Evolutionary conservation across 2,329 filamentous ascomycete species (phyloP), one percentile per base, ranked within the genome.

Genomic region (Beauveria asiatica): DNA sequence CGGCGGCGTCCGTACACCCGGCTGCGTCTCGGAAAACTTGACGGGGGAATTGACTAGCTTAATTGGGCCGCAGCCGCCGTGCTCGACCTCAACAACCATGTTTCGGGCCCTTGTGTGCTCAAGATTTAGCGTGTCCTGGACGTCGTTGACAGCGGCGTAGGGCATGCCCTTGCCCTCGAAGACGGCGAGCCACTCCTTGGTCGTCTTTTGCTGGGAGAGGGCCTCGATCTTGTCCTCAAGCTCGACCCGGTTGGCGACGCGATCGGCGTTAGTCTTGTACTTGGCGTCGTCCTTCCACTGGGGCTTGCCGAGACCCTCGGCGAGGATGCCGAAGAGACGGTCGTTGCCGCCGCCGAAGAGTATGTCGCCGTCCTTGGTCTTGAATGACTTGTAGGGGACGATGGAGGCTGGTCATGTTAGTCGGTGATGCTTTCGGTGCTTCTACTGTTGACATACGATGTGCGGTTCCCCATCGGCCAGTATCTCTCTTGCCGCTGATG

Each of bases 111-210:
- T 78, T 75, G 91, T 91, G 74, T 99, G 94, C 63, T 87, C 83
- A 70, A 97, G 92, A 62, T 88, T 86, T 57, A 99, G 76, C 0
- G 94, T 90, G 21, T 80, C 83, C 72, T 94, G 88, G 8, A 99
- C 85, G 69, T 99, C 93, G 70, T 97, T 99, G 66, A 99, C 89
- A 1, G 93, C 91, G 0, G 93, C 89, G 69, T 82, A 99, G 0
- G 94, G 94, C 86, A 99, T 86, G 5, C 94, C 94, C 61, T 83
- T 89, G n/a, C 90, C 92, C 68, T 97, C 91, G 49, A 97, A 86
- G 1, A 92, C 77, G 1, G 87, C 83, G 3, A 97, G 79, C 93
- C 94, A 97, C 70, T 97, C 87, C 65, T 86, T 77, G 0, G 94
- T 99, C 3, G 90, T 95, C 76, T 86, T 91, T 58, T 85, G 84